These are phyloP conservation scores for Cordyceps javanica DNA, from an alignment of 2,329 filamentous ascomycete genomes.

Conservation along the genomic window DNA sequence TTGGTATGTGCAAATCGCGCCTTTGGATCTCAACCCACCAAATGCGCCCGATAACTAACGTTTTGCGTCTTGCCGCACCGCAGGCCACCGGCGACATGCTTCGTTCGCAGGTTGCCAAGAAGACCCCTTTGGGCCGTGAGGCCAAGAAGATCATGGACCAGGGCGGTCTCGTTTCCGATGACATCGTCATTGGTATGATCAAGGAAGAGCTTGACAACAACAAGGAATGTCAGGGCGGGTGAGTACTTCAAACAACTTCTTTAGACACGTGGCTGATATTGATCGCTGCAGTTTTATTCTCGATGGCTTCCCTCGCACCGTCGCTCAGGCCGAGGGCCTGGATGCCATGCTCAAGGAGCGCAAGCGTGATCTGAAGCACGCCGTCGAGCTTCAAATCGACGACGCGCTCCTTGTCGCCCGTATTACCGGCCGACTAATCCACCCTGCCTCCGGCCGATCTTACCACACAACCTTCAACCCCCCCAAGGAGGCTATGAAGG, in stretches of 20 bases:
- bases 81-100: constrained; percentile 99
- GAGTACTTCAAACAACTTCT: constrained; percentile 26
- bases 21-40: constrained; percentile 3
- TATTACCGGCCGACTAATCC: constrained; percentile 92
- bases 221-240: constrained; percentile 95
- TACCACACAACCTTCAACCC: constrained; percentile 99
- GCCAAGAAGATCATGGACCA: constrained; percentile 99
- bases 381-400: constrained; percentile 94
- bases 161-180: constrained; percentile 93
- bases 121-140: constrained; percentile 88
- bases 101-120: constrained; percentile 94
- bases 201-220: constrained; percentile 94
- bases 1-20: constrained; percentile 55
- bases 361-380: constrained; percentile 84
- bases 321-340: constrained; percentile 89
- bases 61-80: constrained; percentile 14
- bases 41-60: constrained; percentile 14
- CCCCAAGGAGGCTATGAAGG: constrained; percentile 87
- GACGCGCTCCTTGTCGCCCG: constrained; percentile 88
- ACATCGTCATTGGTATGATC: constrained; percentile 99
- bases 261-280: neutral
- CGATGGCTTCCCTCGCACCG: constrained; percentile 95
- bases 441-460: constrained; percentile 90
- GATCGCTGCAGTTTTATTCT: constrained; percentile 75
- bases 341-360: constrained; percentile 81